phyloP scores from a whole-genome alignment of 352 stramenopile species.

The Globisporangium heterothallicum region DNA sequence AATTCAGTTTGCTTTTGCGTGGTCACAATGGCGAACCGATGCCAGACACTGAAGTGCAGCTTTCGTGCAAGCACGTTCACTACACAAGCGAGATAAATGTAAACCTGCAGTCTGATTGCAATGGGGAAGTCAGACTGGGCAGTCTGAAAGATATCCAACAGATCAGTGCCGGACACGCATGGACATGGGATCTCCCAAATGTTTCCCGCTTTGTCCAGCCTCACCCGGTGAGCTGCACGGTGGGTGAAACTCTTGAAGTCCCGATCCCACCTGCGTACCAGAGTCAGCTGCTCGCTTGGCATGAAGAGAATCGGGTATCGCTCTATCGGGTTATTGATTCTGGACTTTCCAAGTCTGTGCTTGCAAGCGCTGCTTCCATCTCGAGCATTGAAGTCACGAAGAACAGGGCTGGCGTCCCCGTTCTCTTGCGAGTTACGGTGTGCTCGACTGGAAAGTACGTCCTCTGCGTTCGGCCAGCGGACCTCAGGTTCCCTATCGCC shows the following conservation, averaged over 20 bases:
- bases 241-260: slow-evolving; percentile 25
- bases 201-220: neutral
- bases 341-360: slow-evolving; percentile 2
- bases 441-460: slow-evolving; percentile 23
- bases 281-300: slow-evolving; percentile 22
- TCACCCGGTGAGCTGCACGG: slow-evolving; percentile 27
- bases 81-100: neutral
- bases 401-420: slow-evolving; percentile 13
- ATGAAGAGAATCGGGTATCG: slow-evolving; percentile 17
- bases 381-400: slow-evolving; percentile 15
- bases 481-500: slow-evolving; percentile 27
- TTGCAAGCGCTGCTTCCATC: slow-evolving; percentile 17
- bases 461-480: slow-evolving; percentile 28
- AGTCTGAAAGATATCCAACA: slow-evolving; percentile 17
- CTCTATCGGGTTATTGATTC: slow-evolving; percentile 26
- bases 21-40: slow-evolving; percentile 35
- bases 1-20: slow-evolving; percentile 31
- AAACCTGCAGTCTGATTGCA: slow-evolving; percentile 22
- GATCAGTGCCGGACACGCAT: slow-evolving; percentile 20
- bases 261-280: slow-evolving; percentile 28
- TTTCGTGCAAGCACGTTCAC: neutral
- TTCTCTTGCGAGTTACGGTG: slow-evolving; percentile 23
- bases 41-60: neutral
- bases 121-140: slow-evolving; percentile 37
- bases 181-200: slow-evolving; percentile 45